Evolutionary conservation across 179 eudicot genomes (phyloP), one percentile per base, ranked within the genome.

Genomic region (Silene vulgaris): DNA sequence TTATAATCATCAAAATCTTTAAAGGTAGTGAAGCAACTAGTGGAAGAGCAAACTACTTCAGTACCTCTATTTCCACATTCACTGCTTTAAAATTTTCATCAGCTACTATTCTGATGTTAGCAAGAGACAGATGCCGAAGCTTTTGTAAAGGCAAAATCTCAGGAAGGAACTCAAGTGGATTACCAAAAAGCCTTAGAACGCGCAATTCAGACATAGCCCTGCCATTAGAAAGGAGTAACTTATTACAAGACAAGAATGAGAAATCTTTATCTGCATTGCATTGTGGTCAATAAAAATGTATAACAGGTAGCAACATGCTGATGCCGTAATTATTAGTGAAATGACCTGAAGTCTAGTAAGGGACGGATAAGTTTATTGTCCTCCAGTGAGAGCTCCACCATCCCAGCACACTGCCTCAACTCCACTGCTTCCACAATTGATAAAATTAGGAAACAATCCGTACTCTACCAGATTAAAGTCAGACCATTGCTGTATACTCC

Each of bases 351-450:
- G 86, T 96, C 98, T 75, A 96, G 89, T 73, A 96, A 85, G 72
- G 99, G 98, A 12, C 97, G 96, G 76, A 96, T 84, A 76, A 96
- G 91, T 86, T 93, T 96, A 89, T 96, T 96, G 88, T 96, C 91
- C 80, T 96, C 99, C 89, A 96, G 81, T 35, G 98, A 93, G 63
- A 96, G 88, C 86, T 93, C 99, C 77, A 93, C 91, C 77, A 96
- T 84, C 75, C 89, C 94, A 86, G 90, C 88, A 79, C 99, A 96
- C 78, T 93, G 89, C 76, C 96, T 88, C 84, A 96, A 78, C 77
- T 93, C 98, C 86, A 89, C 99, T 96, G 93, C 79, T 77, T 72
- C 78, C 78, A 76, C 11, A 48, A 20, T 60, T 71, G 28, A 69
- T 68, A 37, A 57, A 23, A 79, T 63, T 45, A 82, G 60, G 67